phyloP scores from a whole-genome alignment of 2,329 filamentous ascomycete genomes.

The Aureobasidium sp. region DNA sequence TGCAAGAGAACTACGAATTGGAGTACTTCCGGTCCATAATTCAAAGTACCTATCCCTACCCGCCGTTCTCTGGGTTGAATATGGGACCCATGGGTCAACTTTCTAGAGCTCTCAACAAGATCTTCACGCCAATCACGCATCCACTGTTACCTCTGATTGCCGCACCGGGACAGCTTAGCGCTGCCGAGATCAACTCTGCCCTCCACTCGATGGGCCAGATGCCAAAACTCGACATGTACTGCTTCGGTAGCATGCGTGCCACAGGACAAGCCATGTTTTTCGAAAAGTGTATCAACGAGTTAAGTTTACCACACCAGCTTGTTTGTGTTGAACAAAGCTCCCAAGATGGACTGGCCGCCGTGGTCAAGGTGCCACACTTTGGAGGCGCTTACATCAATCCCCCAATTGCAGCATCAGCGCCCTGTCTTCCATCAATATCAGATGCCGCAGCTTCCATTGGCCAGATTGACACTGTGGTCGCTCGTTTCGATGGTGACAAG shows the following conservation, averaged over 20 bases:
- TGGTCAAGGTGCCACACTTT: slow-evolving; percentile 66
- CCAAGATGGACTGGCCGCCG: slow-evolving; percentile 59
- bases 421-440: slow-evolving; percentile 57
- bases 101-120: slow-evolving; percentile 72
- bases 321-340: slow-evolving; percentile 63
- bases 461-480: slow-evolving; percentile 72
- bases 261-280: slow-evolving; percentile 77
- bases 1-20: slow-evolving; percentile 82
- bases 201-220: slow-evolving; percentile 72
- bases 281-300: slow-evolving; percentile 53
- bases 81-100: slow-evolving; percentile 84
- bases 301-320: slow-evolving; percentile 79
- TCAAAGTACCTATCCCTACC: slow-evolving; percentile 58
- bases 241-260: slow-evolving; percentile 64
- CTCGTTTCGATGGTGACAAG: slow-evolving; percentile 42
- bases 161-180: slow-evolving; percentile 76
- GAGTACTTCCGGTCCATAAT: slow-evolving; percentile 80
- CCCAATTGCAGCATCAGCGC: slow-evolving; percentile 46
- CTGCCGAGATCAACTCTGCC: slow-evolving; percentile 75
- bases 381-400: slow-evolving; percentile 77
- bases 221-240: slow-evolving; percentile 71
- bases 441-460: slow-evolving; percentile 72
- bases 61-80: slow-evolving; percentile 74
- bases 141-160: slow-evolving; percentile 76
- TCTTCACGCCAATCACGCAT: slow-evolving; percentile 83